Evolutionary conservation across 345 rosid genomes (phyloP), one percentile per base, ranked within the genome.

Genomic region (Camelina laxa): DNA sequence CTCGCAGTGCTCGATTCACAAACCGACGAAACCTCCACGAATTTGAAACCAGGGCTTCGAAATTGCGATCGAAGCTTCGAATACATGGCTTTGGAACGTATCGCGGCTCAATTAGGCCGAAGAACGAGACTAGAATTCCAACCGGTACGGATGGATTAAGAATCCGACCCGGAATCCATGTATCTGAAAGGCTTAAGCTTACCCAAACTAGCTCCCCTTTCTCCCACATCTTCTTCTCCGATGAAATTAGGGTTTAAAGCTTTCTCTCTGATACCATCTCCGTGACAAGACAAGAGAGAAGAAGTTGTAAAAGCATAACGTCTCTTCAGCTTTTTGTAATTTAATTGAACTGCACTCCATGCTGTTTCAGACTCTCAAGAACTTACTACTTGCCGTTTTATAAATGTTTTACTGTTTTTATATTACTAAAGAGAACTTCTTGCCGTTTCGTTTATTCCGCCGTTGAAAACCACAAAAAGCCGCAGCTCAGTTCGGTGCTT

Each of bases 131-230:
- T 1, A 57, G 8, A 35, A 39, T 8, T 30, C 72, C 62, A 0
- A 58, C 42, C 19, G 80, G 17, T 38, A 27, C 62, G 3, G 76
- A 65, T 65, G 62, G 68, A 71, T 77, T 73, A 4, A 38, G 67
- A 33, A 77, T 21, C 64, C 42, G 80, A 77, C 76, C 80, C 49
- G 80, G 80, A 50, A 77, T 72, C 77, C 77, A 77, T 58, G 39
- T 15, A 59, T 72, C 57, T 3, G 72, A 31, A 16, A 7, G 9
- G 38, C 48, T 65, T 0, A 50, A 3, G 30, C 12, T 7, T 5
- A 50, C 69, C 77, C 77, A 72, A 19, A 77, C 77, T 50, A 72
- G 17, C 42, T 65, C 73, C 5, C 80, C 77, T 77, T 39, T 77
- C 73, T 41, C 21, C 80, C 69, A 65, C 80, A 77, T 72, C 14